Evolutionary conservation across 1,284 basidiomycete species (phyloP), one percentile per base, ranked within the genome.

Genomic region (Boletus holoroseus): DNA sequence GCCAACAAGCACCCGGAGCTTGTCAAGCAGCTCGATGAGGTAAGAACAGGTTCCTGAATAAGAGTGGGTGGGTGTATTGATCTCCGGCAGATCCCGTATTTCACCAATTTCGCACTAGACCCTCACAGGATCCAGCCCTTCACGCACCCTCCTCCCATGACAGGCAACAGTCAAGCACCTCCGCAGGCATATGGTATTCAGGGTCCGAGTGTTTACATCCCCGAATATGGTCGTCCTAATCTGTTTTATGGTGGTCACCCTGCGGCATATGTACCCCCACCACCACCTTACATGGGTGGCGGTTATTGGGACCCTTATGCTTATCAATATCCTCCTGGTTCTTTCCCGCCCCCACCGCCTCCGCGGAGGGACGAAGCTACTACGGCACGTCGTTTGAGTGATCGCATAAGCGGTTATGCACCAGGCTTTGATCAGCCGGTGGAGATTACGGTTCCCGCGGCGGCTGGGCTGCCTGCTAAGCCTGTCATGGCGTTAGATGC

Each of bases 51-150:
- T 61, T 52, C 47, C 16, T 48, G 54, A 35, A 51, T 43, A 40
- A 42, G 44, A 46, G 39, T 5, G 50, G 54, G 47, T 49, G 48
- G 54, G 47, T 49, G 48, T 51, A 49, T 55, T 59, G 57, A 68
- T 57, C 58, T 54, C 52, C 58, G 51, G 34, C 61, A 94, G 90
- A 69, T 93, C 54, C 80, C 87, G 30, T 89, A 88, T 68, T 92
- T 92, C 75, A 95, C 96, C 71, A 91, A 89, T 68, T 96, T 94
- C 66, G 89, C 88, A 27, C 80, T 95, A 52, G 93, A 96, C 71
- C 94, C 93, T 47, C 88, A 93, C 62, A 88, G 85, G 57, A 87
- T 94, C 49, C 88, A 91, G 63, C 91, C 91, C 2, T 89, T 88
- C 69, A 76, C 78, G 30, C 88, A 91, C 63, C 83, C 85, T 54